Evolutionary conservation across 2,329 filamentous ascomycete genomes (phyloP).

Genomic region (Beauveria rudraprayagi): DNA sequence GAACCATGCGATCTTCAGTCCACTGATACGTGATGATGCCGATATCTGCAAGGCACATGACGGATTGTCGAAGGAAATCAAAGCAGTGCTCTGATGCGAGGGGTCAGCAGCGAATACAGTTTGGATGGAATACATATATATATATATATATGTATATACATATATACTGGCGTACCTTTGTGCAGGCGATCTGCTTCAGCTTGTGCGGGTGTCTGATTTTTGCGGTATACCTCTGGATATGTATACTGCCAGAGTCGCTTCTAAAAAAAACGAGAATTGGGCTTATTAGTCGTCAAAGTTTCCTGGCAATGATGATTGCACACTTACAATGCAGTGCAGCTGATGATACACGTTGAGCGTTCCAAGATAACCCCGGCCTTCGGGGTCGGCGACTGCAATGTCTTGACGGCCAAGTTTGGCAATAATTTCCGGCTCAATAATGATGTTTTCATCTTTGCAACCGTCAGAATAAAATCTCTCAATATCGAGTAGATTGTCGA

Average conservation of each 20-base stretch:
- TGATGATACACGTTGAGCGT: constrained; percentile 13
- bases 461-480: not conserved
- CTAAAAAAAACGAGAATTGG: not conserved
- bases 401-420: not conserved
- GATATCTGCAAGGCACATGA: constrained; percentile 8
- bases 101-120: not conserved
- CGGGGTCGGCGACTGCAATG: constrained; percentile 6
- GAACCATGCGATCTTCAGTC: constrained; percentile 3
- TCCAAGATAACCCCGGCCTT: constrained; percentile 5
- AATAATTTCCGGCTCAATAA: constrained; percentile 5
- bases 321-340: constrained; percentile 12
- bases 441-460: not conserved
- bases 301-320: too few species aligned
- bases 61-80: constrained; percentile 9
- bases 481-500: not conserved
- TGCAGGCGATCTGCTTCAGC: constrained; percentile 5
- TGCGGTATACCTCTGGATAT: constrained; percentile 3
- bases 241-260: constrained; percentile 11
- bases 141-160: too few species aligned
- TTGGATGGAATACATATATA: not conserved
- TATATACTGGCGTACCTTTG: not conserved
- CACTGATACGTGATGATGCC: constrained; percentile 12
- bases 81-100: constrained; percentile 2
- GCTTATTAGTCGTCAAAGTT: not conserved
- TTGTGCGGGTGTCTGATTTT: constrained; percentile 1